Evolutionary conservation across 768 basidiomycete species (phyloP).

Genomic region (Termitomyces sp.): DNA sequence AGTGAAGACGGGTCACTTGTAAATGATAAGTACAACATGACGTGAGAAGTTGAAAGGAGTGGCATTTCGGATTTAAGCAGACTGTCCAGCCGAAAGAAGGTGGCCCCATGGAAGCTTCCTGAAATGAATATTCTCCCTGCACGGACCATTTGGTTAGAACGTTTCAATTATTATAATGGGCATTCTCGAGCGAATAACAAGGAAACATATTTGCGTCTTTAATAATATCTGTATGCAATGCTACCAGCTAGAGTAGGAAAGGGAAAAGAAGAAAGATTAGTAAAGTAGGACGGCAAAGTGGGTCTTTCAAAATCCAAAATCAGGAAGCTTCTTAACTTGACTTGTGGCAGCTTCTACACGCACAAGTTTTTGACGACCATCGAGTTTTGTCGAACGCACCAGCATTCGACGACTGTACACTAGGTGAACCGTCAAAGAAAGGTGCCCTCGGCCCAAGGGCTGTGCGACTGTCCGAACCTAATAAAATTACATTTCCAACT

Average conservation of each 20-base stretch:
- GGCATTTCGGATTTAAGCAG: not conserved
- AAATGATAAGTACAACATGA: not conserved
- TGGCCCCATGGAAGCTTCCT: not conserved
- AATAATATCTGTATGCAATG: not conserved
- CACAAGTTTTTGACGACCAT: not conserved
- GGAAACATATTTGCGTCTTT: not conserved
- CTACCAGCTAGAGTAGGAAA: not conserved
- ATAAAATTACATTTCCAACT: no score
- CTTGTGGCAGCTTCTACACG: not conserved
- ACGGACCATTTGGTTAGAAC: not conserved
- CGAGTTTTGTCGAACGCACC: not conserved
- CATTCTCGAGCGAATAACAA: not conserved
- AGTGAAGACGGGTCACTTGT: not conserved
- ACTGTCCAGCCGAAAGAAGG: not conserved
- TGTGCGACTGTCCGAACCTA: not conserved
- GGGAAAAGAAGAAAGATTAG: not conserved
- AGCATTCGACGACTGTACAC: not conserved
- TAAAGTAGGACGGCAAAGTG: not conserved
- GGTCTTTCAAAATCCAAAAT: not conserved
- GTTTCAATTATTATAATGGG: not conserved
- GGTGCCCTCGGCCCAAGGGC: not conserved
- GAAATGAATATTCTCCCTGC: no score
- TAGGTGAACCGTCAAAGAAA: not conserved
- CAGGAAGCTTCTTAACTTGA: not conserved
- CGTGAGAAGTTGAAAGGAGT: not conserved